These are phyloP conservation scores for Colletotrichum lindemuthianum DNA, from an alignment of 2,329 filamentous ascomycete genomes.

Conservation along the genomic window DNA sequence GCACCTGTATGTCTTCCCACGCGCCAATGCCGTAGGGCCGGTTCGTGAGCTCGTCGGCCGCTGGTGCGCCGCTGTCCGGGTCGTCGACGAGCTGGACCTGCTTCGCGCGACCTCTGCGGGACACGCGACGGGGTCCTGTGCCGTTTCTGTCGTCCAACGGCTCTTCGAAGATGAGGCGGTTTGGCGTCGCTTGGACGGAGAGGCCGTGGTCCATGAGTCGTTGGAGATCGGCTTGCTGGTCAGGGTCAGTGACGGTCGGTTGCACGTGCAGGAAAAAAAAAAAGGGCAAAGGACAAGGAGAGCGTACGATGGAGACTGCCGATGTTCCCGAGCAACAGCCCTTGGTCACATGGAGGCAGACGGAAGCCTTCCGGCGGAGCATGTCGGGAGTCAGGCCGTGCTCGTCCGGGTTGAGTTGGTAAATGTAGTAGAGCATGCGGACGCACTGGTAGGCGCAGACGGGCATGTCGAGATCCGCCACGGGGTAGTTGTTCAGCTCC, in stretches of 20 bases:
- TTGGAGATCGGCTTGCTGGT: constrained; percentile 57
- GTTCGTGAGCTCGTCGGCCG: constrained; percentile 33
- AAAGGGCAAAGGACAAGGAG: neutral
- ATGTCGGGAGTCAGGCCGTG: constrained; percentile 56
- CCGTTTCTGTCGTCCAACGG: constrained; percentile 22
- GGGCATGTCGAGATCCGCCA: constrained; percentile 65
- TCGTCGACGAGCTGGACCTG: constrained; percentile 33
- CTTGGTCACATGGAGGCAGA: constrained; percentile 61
- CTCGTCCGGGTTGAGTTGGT: constrained; percentile 56
- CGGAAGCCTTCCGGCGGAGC: constrained; percentile 59
- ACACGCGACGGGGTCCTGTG: constrained; percentile 21
- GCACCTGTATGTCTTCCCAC: constrained; percentile 33
- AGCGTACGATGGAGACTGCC: constrained; percentile 51
- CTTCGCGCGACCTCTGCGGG: constrained; percentile 25
- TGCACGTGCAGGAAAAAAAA: neutral
- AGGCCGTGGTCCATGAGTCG: constrained; percentile 60
- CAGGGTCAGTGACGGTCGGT: constrained; percentile 31
- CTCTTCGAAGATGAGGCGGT: constrained; percentile 45
- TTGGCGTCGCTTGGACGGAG: constrained; percentile 43
- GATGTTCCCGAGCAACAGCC: constrained; percentile 63
- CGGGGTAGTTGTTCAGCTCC: constrained; percentile 60
- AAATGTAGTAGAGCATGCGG: constrained; percentile 61
- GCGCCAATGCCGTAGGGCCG: constrained; percentile 32
- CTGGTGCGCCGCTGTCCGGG: constrained; percentile 22
- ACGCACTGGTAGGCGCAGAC: constrained; percentile 66